Evolutionary conservation across 2,329 filamentous ascomycete genomes (phyloP), one percentile per base, ranked within the genome.

Genomic region (Cladosporium oxysporum): DNA sequence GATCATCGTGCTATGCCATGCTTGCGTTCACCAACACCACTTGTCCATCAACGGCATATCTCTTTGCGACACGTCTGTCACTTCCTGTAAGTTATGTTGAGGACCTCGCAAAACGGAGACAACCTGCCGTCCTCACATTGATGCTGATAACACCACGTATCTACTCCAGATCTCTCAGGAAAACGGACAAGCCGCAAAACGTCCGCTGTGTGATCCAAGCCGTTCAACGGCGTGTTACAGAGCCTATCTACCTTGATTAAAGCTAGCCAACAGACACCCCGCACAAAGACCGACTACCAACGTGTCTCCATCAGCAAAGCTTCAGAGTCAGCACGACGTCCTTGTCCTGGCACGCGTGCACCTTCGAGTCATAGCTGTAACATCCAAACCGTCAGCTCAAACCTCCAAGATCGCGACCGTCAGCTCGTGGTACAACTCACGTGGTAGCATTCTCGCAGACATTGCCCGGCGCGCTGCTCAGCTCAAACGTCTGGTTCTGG

Each of bases 271-370:
- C n/a, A 47, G n/a, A 11, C 5, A 47, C n/a, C 12, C 41, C 37
- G 16, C 14, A n/a, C 6, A 44, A 44, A 41, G 16, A n/a, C 37
- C 16, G 23, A 26, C 16, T 21, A 16, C 12, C n/a, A 21, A 12
- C 16, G 7, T 28, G 5, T 16, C 3, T 7, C 26, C 5, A 57
- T 60, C 57, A 68, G 58, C 71, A 72, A 52, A 72, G 37, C 18
- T 67, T 71, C 58, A 71, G 28, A 21, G 53, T 67, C 58, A 73
- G 37, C 18, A 63, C 66, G 31, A 71, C 67, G 3, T 67, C 65
- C 23, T 68, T 57, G 64, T 72, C 71, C 35, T 62, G 53, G 58
- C 71, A 73, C 28, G 58, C 67, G 29, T 71, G 65, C n/a, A 69
- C 69, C 37, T 66, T 59, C 14, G 58, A 50, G 7, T 68, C 64